Percentiles rank a stretch among this genome's conserved stretches.
Conservation (phyloP, 1,284 basidiomycete species). For the Schizophyllum commune region DNA sequence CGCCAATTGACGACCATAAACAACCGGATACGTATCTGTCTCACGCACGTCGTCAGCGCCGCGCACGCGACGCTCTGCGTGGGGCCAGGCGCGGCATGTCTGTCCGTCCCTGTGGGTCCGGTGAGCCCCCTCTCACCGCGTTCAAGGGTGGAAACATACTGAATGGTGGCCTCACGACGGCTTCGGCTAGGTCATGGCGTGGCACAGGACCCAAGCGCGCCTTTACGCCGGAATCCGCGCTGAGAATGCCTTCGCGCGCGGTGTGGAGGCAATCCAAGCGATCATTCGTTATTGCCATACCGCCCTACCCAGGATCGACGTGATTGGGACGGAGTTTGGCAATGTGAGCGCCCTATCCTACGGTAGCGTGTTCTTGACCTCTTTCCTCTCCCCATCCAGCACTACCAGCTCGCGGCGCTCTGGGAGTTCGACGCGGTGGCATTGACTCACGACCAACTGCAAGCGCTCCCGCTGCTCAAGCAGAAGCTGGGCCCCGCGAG, state of each 20-base stretch:
- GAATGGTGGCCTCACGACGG: conserved; percentile 18
- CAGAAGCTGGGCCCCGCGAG: background rate
- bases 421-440: background rate
- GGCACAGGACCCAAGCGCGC: conserved; percentile 15
- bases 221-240: conserved; percentile 20
- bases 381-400: background rate
- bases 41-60: conserved; percentile 41
- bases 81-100: conserved; percentile 36
- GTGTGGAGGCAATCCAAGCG: conserved; percentile 40
- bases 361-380: background rate
- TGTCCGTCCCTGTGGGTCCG: conserved; percentile 41
- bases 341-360: conserved; percentile 20
- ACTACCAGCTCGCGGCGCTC: background rate
- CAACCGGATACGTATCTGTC: conserved; percentile 36
- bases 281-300: conserved; percentile 31
- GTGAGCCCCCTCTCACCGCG: conserved; percentile 26
- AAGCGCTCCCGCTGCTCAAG: background rate
- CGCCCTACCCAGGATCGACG: conserved; percentile 29
- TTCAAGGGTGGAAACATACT: background rate
- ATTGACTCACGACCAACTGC: background rate
- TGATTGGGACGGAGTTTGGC: conserved; percentile 35
- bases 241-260: conserved; percentile 17
- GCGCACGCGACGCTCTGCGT: conserved; percentile 48
- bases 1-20: conserved; percentile 24
- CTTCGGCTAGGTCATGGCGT: conserved; percentile 34